These are phyloP conservation scores for Rosa persica DNA, from an alignment of 306 rosid genomes.

Conservation along the genomic window DNA sequence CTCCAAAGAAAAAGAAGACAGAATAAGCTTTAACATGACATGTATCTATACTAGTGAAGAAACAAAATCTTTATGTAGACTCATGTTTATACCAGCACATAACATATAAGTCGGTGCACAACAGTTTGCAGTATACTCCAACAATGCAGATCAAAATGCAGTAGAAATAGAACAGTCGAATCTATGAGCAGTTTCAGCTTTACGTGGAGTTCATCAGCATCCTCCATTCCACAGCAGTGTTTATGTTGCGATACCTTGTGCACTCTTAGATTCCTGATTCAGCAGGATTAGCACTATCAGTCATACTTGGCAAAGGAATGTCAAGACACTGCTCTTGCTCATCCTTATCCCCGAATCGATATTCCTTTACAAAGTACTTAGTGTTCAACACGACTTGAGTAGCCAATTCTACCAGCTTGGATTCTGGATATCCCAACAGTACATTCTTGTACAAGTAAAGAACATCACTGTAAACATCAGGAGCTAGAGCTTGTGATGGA, in stretches of 20 bases:
- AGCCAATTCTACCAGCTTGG: conserved; percentile 57
- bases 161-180: not conserved
- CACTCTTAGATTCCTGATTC: conserved; percentile 52
- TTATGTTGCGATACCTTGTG: conserved; percentile 38
- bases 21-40: no score
- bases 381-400: conserved; percentile 62
- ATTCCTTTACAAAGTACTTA: conserved; percentile 74
- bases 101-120: not conserved
- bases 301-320: conserved; percentile 44
- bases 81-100: not conserved
- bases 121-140: not conserved
- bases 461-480: conserved; percentile 68
- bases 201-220: conserved; percentile 36
- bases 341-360: conserved; percentile 36
- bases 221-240: conserved; percentile 67
- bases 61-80: not conserved
- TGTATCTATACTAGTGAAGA: no score
- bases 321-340: conserved; percentile 49
- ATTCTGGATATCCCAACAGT: conserved; percentile 58
- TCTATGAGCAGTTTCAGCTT: not conserved
- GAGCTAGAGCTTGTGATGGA: conserved; percentile 33
- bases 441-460: conserved; percentile 61
- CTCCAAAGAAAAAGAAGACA: not conserved
- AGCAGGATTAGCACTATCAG: conserved; percentile 60
- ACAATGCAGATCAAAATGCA: not conserved